Percentiles rank a stretch among this genome's conserved stretches.
These are phyloP conservation scores for Sporisorium exsertum DNA, from an alignment of 1,284 basidiomycete species.

Conservation along the genomic window DNA sequence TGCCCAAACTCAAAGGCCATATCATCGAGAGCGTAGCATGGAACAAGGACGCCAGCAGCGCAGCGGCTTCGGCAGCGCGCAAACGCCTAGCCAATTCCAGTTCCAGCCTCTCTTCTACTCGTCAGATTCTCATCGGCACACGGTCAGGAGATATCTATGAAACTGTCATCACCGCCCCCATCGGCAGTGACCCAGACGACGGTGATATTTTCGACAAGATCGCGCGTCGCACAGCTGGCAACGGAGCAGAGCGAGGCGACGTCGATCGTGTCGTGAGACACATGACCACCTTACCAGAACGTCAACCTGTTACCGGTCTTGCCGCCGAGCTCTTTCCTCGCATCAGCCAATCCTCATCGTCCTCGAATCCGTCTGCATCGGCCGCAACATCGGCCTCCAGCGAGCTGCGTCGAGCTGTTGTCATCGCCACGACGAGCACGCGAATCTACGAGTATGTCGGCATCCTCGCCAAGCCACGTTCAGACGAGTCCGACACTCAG, in stretches of 20 bases:
- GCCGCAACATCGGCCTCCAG: slow-evolving; percentile 6
- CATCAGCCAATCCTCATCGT: slow-evolving; percentile 1
- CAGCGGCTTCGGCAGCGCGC: slow-evolving; percentile 3
- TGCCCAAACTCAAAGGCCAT: slow-evolving; percentile 80
- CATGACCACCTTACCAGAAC: slow-evolving; percentile 58
- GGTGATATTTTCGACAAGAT: slow-evolving; percentile 67
- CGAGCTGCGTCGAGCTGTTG: slow-evolving; percentile 59
- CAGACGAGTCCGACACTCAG: slow-evolving; percentile 75
- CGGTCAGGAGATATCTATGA: slow-evolving; percentile 62
- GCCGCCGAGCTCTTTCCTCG: slow-evolving; percentile 45
- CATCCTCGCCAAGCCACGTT: slow-evolving; percentile 71
- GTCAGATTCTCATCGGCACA: slow-evolving; percentile 89
- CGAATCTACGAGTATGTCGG: slow-evolving; percentile 93
- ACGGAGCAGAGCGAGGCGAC: slow-evolving; percentile 42
- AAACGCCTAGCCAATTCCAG: slow-evolving; percentile 14
- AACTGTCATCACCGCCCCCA: slow-evolving; percentile 78
- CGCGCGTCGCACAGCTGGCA: slow-evolving; percentile 59
- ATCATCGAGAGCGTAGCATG: slow-evolving; percentile 89
- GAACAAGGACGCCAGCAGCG: slow-evolving; percentile 72
- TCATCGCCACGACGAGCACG: slow-evolving; percentile 87
- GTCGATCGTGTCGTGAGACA: slow-evolving; percentile 58
- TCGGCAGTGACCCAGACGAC: slow-evolving; percentile 71
- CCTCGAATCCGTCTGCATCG: background rate
- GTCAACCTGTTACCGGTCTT: slow-evolving; percentile 63
- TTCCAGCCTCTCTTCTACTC: slow-evolving; percentile 71